phyloP scores from a whole-genome alignment of 495 filamentous ascomycete genomes.

The Lichenothelia convexa region DNA sequence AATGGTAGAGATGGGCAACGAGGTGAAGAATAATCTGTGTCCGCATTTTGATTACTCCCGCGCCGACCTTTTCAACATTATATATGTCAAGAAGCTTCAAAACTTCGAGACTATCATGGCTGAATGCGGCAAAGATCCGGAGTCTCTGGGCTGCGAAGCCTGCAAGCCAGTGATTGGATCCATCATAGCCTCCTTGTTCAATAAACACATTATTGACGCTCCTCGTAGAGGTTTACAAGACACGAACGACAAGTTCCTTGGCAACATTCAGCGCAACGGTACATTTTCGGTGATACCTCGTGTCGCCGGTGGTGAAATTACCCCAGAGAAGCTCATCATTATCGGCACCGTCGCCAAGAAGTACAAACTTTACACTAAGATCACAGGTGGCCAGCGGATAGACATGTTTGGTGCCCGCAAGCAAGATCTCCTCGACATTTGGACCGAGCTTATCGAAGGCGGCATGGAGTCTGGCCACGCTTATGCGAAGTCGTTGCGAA shows the following conservation, averaged over 20 bases:
- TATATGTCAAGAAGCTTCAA: constrained; percentile 63
- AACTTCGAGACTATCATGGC: constrained; percentile 69
- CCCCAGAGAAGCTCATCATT: constrained; percentile 71
- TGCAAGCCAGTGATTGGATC: constrained; percentile 81
- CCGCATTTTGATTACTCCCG: constrained; percentile 76
- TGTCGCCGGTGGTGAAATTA: constrained; percentile 78
- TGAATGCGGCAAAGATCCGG: constrained; percentile 52
- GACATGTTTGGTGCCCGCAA: constrained; percentile 93
- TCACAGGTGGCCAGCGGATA: constrained; percentile 87
- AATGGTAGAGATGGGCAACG: constrained; percentile 77
- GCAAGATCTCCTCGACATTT: constrained; percentile 79
- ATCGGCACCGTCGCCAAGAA: constrained; percentile 82
- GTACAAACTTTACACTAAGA: constrained; percentile 81
- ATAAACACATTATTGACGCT: constrained; percentile 67
- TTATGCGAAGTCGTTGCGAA: constrained; percentile 81
- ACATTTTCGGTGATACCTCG: constrained; percentile 84
- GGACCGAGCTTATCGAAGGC: constrained; percentile 64
- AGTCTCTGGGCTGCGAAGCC: constrained; percentile 71
- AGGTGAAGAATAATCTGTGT: constrained; percentile 74
- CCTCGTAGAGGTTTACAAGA: constrained; percentile 69
- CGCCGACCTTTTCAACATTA: constrained; percentile 79
- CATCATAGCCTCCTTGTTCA: constrained; percentile 73
- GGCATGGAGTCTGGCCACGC: constrained; percentile 95
- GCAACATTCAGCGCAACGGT: constrained; percentile 86
- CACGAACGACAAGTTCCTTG: constrained; percentile 86